Conservation (phyloP, 2,329 filamentous ascomycete species). For the Alternaria atra region DNA sequence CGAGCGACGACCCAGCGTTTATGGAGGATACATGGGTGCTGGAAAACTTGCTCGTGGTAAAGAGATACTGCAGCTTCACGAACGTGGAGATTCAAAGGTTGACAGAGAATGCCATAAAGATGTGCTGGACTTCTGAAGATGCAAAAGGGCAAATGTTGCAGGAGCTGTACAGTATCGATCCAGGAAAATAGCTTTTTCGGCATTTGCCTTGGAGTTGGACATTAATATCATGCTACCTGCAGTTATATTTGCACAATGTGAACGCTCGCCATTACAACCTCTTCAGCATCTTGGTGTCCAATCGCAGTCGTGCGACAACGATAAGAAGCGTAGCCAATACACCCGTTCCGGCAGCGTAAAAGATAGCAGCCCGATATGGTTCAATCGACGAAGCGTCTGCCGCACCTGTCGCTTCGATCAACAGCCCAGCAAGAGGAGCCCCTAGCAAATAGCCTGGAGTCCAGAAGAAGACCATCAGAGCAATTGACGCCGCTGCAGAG, state of each 20-base stretch:
- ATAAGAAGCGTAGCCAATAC: conserved; percentile 11
- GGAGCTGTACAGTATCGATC: not conserved
- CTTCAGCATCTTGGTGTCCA: not conserved
- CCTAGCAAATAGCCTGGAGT: conserved; percentile 37
- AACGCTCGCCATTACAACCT: not conserved
- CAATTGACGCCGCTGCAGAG: not conserved
- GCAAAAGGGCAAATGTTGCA: conserved; percentile 4
- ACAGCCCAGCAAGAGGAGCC: conserved; percentile 39
- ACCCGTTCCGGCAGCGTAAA: conserved; percentile 37
- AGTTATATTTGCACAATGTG: too few species aligned
- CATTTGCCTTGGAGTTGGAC: not conserved
- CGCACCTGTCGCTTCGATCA: conserved; percentile 37
- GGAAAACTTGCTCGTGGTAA: conserved; percentile 58
- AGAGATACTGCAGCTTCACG: conserved; percentile 53
- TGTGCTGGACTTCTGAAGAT: conserved; percentile 57
- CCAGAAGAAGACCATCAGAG: conserved; percentile 31
- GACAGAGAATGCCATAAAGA: conserved; percentile 56
- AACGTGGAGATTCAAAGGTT: conserved; percentile 56
- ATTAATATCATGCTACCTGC: too few species aligned
- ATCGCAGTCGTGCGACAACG: not conserved
- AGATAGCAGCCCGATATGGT: conserved; percentile 39
- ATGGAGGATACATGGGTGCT: conserved; percentile 62
- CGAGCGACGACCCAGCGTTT: conserved; percentile 58
- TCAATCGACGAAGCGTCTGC: conserved; percentile 19
- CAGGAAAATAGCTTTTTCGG: not conserved